phyloP scores from a whole-genome alignment of 139 green algal genomes.

The Diplosphaera chodatii region DNA sequence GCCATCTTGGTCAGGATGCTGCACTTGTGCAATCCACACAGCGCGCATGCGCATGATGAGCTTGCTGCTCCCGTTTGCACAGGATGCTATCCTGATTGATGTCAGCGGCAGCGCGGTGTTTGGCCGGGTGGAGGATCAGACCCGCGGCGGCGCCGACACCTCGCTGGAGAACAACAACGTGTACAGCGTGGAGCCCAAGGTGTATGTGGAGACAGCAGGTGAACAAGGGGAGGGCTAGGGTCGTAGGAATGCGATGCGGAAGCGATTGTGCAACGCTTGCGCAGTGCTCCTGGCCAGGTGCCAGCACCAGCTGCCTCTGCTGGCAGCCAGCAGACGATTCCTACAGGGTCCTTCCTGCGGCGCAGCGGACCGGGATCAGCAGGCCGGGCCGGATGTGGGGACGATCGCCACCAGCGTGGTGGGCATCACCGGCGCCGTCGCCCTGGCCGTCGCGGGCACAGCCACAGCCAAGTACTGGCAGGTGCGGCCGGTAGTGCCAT shows the following conservation, averaged over 20 bases:
- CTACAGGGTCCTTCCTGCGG: no score
- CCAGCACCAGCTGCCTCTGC: no score
- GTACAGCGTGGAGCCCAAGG: slow-evolving; percentile 70
- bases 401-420: slow-evolving; percentile 26
- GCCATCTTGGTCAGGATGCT: no score
- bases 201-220: slow-evolving; percentile 77
- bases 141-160: slow-evolving; percentile 62
- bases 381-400: background rate
- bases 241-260: no score
- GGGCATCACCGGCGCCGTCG: slow-evolving; percentile 5
- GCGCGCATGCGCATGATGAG: no score
- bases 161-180: slow-evolving; percentile 94
- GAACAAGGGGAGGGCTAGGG: no score
- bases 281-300: no score
- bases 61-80: no score
- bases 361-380: slow-evolving; percentile 5
- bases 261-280: no score
- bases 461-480: background rate
- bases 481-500: no score
- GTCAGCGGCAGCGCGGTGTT: slow-evolving; percentile 17
- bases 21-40: no score
- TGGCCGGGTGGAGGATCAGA: slow-evolving; percentile 1
- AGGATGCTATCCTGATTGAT: slow-evolving; percentile 70
- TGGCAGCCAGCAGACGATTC: no score
- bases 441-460: slow-evolving; percentile 11